These are phyloP conservation scores for Staphylotrichum longicolle DNA, from an alignment of 495 filamentous ascomycete genomes.

Conservation along the genomic window DNA sequence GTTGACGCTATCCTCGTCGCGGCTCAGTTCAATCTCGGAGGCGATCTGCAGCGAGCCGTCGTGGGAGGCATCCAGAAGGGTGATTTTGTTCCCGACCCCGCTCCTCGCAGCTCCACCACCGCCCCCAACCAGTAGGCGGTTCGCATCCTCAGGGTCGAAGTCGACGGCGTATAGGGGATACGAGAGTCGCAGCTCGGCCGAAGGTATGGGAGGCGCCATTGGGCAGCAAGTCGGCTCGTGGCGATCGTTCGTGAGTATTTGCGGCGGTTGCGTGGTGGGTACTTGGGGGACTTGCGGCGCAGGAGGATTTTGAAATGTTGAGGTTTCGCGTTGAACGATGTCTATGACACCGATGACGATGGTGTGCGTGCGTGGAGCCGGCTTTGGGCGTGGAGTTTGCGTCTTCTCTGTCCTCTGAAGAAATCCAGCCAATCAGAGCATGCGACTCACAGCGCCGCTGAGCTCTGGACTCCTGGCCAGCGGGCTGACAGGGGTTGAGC, in stretches of 20 bases:
- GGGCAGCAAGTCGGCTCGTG: not conserved
- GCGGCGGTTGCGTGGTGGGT: not conserved
- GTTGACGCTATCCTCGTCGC: slow-evolving; percentile 89
- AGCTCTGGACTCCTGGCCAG: not conserved
- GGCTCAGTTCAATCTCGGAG: slow-evolving; percentile 76
- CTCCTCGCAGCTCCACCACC: slow-evolving; percentile 83
- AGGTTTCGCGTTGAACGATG: not conserved
- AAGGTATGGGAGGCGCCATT: slow-evolving; percentile 34
- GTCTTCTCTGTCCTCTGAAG: slow-evolving; percentile 9
- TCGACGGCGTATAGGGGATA: slow-evolving; percentile 90
- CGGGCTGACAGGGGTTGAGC: slow-evolving; percentile 2
- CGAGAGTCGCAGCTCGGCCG: slow-evolving; percentile 47
- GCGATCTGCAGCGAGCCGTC: slow-evolving; percentile 57
- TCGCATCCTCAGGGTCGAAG: slow-evolving; percentile 77
- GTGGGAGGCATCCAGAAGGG: slow-evolving; percentile 65
- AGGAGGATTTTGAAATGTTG: not conserved
- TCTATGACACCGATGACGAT: slow-evolving; percentile 1
- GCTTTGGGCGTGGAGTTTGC: not conserved
- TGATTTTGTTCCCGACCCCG: slow-evolving; percentile 89
- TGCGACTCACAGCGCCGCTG: not conserved
- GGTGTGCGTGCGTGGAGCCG: not conserved
- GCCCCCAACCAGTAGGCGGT: slow-evolving; percentile 78
- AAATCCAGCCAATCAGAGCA: slow-evolving; percentile 2
- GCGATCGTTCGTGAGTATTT: not conserved
- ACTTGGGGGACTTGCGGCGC: too few relatives aligned